phyloP scores from a whole-genome alignment of 2,329 filamentous ascomycete genomes.

The Coniochaeta sp. region DNA sequence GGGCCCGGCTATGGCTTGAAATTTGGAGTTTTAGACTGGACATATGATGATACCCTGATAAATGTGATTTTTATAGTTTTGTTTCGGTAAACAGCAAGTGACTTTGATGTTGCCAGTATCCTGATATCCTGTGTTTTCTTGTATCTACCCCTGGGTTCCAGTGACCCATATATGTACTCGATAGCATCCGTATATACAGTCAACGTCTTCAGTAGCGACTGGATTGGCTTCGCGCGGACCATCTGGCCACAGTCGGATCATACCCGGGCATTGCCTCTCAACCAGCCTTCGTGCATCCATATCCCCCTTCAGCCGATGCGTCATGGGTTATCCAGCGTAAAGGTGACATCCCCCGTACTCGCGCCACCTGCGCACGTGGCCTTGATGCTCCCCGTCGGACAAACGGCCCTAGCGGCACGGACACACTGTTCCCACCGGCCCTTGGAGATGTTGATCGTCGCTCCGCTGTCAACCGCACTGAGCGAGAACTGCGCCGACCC shows the following conservation, averaged over 20 bases:
- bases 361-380: constrained; percentile 41
- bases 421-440: constrained; percentile 46
- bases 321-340: constrained; percentile 26
- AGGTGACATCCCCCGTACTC: constrained; percentile 35
- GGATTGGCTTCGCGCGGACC: not conserved
- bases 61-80: not conserved
- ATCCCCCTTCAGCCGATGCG: no score
- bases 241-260: not conserved
- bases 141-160: not conserved
- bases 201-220: not conserved
- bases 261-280: not conserved
- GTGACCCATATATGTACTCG: not conserved
- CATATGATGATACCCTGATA: not conserved
- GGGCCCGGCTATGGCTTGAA: not conserved
- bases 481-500: constrained; percentile 42
- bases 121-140: not conserved
- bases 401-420: constrained; percentile 41
- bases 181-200: constrained; percentile 3
- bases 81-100: not conserved
- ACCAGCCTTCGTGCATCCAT: not conserved
- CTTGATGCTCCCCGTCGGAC: constrained; percentile 40
- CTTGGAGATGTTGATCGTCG: constrained; percentile 46
- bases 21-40: not conserved
- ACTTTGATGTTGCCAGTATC: not conserved
- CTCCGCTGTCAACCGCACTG: constrained; percentile 29